phyloP scores from a whole-genome alignment of 2,329 filamentous ascomycete species.

The Dactylellina leptospora region DNA sequence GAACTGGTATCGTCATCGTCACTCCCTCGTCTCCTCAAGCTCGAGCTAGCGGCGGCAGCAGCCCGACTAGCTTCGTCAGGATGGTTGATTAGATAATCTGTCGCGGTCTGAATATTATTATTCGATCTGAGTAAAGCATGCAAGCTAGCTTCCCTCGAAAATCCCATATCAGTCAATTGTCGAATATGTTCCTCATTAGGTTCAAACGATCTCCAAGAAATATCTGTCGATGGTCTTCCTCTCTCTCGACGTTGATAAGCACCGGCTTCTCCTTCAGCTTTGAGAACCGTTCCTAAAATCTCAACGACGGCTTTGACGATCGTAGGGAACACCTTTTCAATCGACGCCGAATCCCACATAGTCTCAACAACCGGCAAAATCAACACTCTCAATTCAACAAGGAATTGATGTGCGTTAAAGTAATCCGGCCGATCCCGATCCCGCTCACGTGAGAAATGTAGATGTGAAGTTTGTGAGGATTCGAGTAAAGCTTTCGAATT shows the following conservation, averaged over 20 bases:
- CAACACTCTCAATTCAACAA: conserved; percentile 83
- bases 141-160: conserved; percentile 53
- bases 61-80: conserved; percentile 54
- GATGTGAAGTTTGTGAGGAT: conserved; percentile 70
- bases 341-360: conserved; percentile 84
- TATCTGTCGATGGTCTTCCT: conserved; percentile 50
- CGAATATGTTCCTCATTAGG: conserved; percentile 56
- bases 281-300: conserved; percentile 79
- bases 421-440: conserved; percentile 69
- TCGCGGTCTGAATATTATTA: conserved; percentile 54
- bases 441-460: conserved; percentile 60
- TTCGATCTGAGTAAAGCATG: conserved; percentile 55
- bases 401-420: conserved; percentile 76
- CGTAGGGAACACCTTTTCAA: conserved; percentile 79
- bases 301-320: conserved; percentile 83
- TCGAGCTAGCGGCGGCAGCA: conserved; percentile 1
- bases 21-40: conserved; percentile 51
- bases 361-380: conserved; percentile 78
- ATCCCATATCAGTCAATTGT: conserved; percentile 57
- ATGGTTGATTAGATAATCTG: conserved; percentile 55
- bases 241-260: conserved; percentile 66
- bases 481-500: conserved; percentile 83
- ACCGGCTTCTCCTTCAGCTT: conserved; percentile 77
- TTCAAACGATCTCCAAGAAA: conserved; percentile 57
- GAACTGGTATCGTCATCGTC: conserved; percentile 53